phyloP scores from a whole-genome alignment of 1,139 yeast genomes.

The Lodderomyces orthopsilosis region DNA sequence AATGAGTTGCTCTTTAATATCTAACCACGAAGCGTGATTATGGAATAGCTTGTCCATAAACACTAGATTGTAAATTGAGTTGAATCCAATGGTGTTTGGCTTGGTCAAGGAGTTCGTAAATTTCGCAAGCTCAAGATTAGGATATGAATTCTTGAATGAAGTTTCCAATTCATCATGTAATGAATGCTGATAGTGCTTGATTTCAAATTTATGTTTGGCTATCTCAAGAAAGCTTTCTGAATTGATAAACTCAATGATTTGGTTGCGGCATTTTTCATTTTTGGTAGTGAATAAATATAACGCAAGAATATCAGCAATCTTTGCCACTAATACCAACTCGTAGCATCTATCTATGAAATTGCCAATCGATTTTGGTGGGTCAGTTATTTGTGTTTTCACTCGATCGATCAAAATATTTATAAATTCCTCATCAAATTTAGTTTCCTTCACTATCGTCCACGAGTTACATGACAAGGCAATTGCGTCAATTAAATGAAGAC shows the following conservation, averaged over 20 bases:
- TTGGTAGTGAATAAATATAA: constrained; percentile 63
- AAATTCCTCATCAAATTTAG: constrained; percentile 48
- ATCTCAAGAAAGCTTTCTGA: constrained; percentile 32
- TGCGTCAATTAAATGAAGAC: constrained; percentile 61
- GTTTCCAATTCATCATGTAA: constrained; percentile 33
- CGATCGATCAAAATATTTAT: constrained; percentile 48
- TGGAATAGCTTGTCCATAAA: constrained; percentile 62
- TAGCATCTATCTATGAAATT: constrained; percentile 48
- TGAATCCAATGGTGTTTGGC: constrained; percentile 49
- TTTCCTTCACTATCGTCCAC: constrained; percentile 60
- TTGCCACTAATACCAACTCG: constrained; percentile 57
- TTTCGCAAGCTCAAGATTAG: constrained; percentile 45
- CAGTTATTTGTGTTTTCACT: constrained; percentile 22
- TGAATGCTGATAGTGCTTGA: constrained; percentile 33
- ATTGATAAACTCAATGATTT: constrained; percentile 45
- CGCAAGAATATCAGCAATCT: constrained; percentile 73
- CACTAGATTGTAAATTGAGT: constrained; percentile 57
- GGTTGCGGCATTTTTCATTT: constrained; percentile 34
- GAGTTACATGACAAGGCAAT: constrained; percentile 64
- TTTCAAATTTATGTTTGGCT: constrained; percentile 30
- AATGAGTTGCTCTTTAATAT: constrained; percentile 48
- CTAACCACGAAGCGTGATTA: constrained; percentile 48
- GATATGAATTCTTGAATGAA: constrained; percentile 48
- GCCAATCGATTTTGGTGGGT: constrained; percentile 22
- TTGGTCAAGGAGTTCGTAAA: constrained; percentile 49